phyloP scores from a whole-genome alignment of 73 alveolate genomes.

The Symbiodinium natans region DNA sequence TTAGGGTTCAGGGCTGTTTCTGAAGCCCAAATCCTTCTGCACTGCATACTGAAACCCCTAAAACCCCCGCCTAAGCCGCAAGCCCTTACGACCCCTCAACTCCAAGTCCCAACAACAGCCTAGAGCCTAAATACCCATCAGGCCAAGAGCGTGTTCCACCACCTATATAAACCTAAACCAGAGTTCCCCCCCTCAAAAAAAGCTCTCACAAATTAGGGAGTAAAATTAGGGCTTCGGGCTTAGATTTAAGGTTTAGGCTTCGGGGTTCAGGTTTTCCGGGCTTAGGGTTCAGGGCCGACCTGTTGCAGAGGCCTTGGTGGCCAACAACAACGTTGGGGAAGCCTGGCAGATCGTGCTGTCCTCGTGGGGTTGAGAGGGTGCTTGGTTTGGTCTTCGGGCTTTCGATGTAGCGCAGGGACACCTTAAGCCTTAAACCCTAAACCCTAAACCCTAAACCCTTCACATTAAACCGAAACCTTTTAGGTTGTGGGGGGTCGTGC shows the following conservation, averaged over 20 bases:
- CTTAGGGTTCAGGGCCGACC: background rate
- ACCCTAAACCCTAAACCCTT: background rate
- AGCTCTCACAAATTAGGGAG: no score
- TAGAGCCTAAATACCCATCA: no score
- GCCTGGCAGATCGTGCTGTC: conserved; percentile 58
- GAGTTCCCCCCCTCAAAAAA: no score
- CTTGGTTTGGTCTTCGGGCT: background rate
- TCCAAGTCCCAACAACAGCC: background rate
- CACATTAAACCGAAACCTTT: no score
- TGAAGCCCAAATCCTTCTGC: background rate
- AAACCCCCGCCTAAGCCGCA: background rate
- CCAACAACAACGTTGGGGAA: conserved; percentile 36
- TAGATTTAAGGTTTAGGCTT: background rate
- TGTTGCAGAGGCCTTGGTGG: conserved; percentile 43
- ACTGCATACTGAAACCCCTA: background rate
- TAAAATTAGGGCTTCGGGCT: no score
- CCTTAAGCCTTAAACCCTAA: background rate
- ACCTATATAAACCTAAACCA: no score
- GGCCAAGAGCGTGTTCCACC: no score
- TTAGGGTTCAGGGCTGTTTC: background rate
- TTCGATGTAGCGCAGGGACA: background rate
- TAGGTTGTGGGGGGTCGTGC: no score
- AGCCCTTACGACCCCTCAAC: background rate
- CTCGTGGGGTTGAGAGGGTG: background rate
- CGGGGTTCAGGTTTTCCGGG: background rate